Conservation (phyloP, 345 rosid species). For the Hirschfeldia incana region DNA sequence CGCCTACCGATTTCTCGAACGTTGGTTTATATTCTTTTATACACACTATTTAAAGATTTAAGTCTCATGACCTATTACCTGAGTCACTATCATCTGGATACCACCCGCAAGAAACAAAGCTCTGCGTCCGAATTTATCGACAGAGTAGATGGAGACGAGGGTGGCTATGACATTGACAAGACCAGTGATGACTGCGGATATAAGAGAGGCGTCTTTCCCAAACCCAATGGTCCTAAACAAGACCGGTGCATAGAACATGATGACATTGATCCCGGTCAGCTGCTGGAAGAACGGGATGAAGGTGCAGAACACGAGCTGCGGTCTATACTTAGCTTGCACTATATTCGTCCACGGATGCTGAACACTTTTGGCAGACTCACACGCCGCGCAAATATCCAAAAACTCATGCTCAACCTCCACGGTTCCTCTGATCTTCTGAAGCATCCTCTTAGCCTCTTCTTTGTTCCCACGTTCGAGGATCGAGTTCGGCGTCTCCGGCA, state of each 20-base stretch:
- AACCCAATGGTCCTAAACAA: constrained; percentile 45
- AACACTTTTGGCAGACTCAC: constrained; percentile 27
- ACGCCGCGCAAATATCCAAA: constrained; percentile 30
- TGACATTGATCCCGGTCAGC: constrained; percentile 48
- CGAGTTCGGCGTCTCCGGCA: constrained; percentile 52
- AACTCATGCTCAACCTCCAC: constrained; percentile 43
- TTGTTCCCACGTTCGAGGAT: constrained; percentile 45
- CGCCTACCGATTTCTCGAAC: too few species aligned
- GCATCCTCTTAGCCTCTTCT: constrained; percentile 31
- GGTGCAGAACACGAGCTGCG: constrained; percentile 36
- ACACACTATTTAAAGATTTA: neutral
- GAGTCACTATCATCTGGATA: constrained; percentile 40
- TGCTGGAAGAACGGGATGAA: constrained; percentile 49
- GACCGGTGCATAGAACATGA: constrained; percentile 50
- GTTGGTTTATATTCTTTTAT: neutral
- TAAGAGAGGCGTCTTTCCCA: constrained; percentile 36
- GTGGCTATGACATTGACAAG: constrained; percentile 36
- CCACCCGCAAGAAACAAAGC: constrained; percentile 43
- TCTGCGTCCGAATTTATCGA: constrained; percentile 45
- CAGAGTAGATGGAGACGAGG: constrained; percentile 37
- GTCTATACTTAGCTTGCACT: constrained; percentile 32
- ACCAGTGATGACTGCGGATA: constrained; percentile 44
- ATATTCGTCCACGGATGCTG: constrained; percentile 41
- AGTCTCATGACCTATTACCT: constrained; percentile 26
- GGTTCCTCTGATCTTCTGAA: constrained; percentile 44